These are phyloP conservation scores for Sclerotiophoma versabilis DNA, from an alignment of 2,329 filamentous ascomycete genomes.

Conservation along the genomic window DNA sequence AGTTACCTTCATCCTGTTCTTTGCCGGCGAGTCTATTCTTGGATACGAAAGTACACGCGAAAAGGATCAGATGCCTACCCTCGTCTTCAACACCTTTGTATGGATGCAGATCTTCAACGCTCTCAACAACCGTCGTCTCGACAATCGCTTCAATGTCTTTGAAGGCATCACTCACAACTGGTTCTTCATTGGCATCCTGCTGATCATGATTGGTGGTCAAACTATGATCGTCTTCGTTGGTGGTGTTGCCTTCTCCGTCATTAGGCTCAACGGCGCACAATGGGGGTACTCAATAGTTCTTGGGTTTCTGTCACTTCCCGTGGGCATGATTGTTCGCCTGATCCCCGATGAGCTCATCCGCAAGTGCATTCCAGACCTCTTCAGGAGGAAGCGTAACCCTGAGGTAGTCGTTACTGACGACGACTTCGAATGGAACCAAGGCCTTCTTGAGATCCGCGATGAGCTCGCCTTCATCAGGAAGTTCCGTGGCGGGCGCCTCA, in stretches of 20 bases:
- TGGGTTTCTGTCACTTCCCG: constrained; percentile 82
- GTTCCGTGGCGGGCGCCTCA: constrained; percentile 81
- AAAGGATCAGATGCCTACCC: constrained; percentile 67
- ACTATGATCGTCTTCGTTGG: constrained; percentile 90
- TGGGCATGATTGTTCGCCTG: constrained; percentile 80
- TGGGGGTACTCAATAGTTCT: constrained; percentile 90
- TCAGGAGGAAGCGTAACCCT: constrained; percentile 53
- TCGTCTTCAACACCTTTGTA: constrained; percentile 98
- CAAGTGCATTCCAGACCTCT: constrained; percentile 51
- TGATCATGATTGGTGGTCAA: constrained; percentile 87
- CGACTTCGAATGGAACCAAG: constrained; percentile 69
- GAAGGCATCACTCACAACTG: constrained; percentile 84
- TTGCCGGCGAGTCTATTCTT: constrained; percentile 70
- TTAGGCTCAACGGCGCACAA: constrained; percentile 71
- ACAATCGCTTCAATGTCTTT: constrained; percentile 95
- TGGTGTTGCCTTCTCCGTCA: constrained; percentile 79
- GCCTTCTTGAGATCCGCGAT: constrained; percentile 76
- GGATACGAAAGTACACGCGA: constrained; percentile 59
- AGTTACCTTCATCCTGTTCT: constrained; percentile 83
- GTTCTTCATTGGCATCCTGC: constrained; percentile 88
- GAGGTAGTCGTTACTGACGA: constrained; percentile 55
- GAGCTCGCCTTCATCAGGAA: constrained; percentile 82
- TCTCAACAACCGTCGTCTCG: constrained; percentile 93
- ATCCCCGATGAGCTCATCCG: constrained; percentile 75
- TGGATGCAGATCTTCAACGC: constrained; percentile 99